phyloP scores from a whole-genome alignment of 306 rosid genomes.

The Dryas alaskensis region DNA sequence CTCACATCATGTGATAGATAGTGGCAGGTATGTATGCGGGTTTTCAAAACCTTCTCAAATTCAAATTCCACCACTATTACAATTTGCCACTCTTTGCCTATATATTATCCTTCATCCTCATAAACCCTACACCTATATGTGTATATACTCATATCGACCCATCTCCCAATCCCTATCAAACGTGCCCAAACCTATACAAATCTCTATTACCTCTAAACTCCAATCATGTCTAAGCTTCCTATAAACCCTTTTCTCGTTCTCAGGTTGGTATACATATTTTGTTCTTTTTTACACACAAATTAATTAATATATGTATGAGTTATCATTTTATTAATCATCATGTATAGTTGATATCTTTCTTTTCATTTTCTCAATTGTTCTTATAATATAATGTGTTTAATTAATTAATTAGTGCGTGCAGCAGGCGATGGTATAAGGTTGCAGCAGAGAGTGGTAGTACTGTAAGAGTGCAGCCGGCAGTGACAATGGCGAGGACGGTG shows the following conservation, averaged over 20 bases:
- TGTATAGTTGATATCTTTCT: no score
- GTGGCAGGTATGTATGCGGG: no score
- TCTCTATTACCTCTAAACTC: neutral
- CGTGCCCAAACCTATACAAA: no score
- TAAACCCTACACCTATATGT: no score
- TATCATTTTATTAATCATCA: neutral
- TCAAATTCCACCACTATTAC: no score
- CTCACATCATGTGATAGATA: no score
- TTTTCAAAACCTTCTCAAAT: no score
- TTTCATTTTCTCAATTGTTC: no score
- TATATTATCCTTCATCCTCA: no score
- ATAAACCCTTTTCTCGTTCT: conserved; percentile 22
- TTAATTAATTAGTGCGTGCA: conserved; percentile 1
- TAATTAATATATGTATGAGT: neutral
- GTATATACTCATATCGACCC: no score
- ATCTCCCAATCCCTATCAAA: neutral
- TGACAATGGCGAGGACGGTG: neutral
- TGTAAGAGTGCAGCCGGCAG: conserved; percentile 6
- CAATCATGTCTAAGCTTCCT: conserved; percentile 33
- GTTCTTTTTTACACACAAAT: neutral
- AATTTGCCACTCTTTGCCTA: no score
- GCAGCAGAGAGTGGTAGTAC: conserved; percentile 12
- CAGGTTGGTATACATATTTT: conserved; percentile 17
- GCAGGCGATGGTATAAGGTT: conserved; percentile 23
- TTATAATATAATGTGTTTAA: no score